Conservation (phyloP, 768 basidiomycete genomes). For the Phlegmacium glaucopus region DNA sequence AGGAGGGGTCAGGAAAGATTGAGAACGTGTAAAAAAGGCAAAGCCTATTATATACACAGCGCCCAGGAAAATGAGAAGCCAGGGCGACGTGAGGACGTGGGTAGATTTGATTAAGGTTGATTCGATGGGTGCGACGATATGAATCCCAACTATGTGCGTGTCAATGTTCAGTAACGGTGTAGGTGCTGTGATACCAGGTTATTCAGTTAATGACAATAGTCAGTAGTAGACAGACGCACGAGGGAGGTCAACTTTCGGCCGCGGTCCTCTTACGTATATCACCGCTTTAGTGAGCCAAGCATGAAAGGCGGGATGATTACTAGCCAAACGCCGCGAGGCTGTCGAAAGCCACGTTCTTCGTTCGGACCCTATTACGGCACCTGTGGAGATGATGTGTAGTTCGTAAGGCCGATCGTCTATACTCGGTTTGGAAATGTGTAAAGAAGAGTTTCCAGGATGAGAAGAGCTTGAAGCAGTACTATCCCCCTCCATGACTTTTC, state of each 20-base stretch:
- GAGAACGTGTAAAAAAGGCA: slow-evolving; percentile 67
- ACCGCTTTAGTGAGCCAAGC: slow-evolving; percentile 14
- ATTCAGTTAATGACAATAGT: not conserved
- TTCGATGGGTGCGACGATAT: slow-evolving; percentile 49
- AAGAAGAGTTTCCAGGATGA: slow-evolving; percentile 11
- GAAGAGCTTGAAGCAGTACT: slow-evolving; percentile 6
- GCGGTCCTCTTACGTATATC: slow-evolving; percentile 52
- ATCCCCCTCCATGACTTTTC: slow-evolving; percentile 2
- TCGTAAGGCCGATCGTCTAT: slow-evolving; percentile 16
- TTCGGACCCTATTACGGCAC: slow-evolving; percentile 7
- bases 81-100: slow-evolving; percentile 45
- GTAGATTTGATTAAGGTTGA: slow-evolving; percentile 49
- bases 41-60: slow-evolving; percentile 68
- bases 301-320: slow-evolving; percentile 18
- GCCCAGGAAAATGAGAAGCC: slow-evolving; percentile 52
- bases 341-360: slow-evolving; percentile 14
- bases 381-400: slow-evolving; percentile 12
- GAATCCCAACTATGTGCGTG: slow-evolving; percentile 31
- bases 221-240: slow-evolving; percentile 27
- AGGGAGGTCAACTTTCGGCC: slow-evolving; percentile 52
- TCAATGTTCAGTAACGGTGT: slow-evolving; percentile 53
- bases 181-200: slow-evolving; percentile 37
- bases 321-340: slow-evolving; percentile 13
- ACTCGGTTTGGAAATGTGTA: slow-evolving; percentile 10
- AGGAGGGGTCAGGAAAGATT: slow-evolving; percentile 67